Percentiles rank a stretch among this genome's conserved stretches.
phyloP scores from a whole-genome alignment of 2,329 filamentous ascomycete genomes.

The Aspergillus ustus region DNA sequence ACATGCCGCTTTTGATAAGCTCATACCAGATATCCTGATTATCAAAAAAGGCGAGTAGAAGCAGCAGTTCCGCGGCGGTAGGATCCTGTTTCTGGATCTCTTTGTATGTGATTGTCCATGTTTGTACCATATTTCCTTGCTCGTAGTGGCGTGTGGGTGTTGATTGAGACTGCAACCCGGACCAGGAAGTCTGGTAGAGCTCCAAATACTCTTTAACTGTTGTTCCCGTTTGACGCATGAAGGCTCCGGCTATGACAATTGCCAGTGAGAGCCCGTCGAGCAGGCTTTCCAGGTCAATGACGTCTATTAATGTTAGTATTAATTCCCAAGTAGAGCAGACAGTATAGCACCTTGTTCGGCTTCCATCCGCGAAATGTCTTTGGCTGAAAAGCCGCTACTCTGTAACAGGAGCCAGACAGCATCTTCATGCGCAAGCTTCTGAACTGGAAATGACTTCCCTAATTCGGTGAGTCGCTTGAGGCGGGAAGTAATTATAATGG shows the following conservation, averaged over 20 bases:
- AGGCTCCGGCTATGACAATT: conserved; percentile 52
- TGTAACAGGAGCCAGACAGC: conserved; percentile 21
- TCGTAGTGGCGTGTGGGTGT: conserved; percentile 16
- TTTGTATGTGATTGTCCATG: conserved; percentile 6
- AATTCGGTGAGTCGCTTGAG: conserved; percentile 37
- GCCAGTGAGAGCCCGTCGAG: conserved; percentile 55
- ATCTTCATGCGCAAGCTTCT: conserved; percentile 32
- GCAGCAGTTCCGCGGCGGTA: background rate
- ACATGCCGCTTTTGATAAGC: background rate
- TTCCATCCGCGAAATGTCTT: conserved; percentile 1
- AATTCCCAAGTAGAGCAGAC: background rate
- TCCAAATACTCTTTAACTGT: conserved; percentile 47
- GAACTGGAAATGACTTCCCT: conserved; percentile 37
- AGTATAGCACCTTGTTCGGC: conserved; percentile 7
- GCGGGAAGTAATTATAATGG: conserved; percentile 50
- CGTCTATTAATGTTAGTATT: conserved; percentile 27
- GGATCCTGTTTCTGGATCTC: background rate
- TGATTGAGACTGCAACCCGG: conserved; percentile 23
- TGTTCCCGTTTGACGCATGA: conserved; percentile 44
- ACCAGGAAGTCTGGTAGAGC: conserved; percentile 47
- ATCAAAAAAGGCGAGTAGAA: conserved; percentile 8
- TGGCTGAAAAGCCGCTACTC: conserved; percentile 16
- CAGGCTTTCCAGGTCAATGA: conserved; percentile 33
- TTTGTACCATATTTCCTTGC: conserved; percentile 9
- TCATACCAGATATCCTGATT: conserved; percentile 18